These are phyloP conservation scores for Penicillium riverlandense DNA, from an alignment of 495 filamentous ascomycete genomes.

Conservation along the genomic window DNA sequence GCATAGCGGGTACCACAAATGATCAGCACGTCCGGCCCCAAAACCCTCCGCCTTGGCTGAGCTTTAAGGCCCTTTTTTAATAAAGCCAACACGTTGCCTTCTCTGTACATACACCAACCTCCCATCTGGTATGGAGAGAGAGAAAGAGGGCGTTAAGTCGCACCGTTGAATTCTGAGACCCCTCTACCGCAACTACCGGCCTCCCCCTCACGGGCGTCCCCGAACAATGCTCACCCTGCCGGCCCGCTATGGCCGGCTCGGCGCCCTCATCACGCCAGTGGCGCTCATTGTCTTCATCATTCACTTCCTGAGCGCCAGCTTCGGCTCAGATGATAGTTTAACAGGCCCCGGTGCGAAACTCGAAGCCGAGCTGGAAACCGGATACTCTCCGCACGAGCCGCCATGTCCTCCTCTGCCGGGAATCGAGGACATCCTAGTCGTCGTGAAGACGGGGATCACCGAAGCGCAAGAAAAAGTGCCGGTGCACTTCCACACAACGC, in stretches of 20 bases:
- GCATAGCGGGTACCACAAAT: no score
- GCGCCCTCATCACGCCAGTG: conserved; percentile 8
- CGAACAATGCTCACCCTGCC: conserved; percentile 11
- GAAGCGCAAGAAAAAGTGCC: conserved; percentile 37
- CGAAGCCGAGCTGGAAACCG: not conserved
- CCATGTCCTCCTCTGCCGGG: conserved; percentile 23
- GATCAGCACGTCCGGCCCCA: no score
- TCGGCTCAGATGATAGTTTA: not conserved
- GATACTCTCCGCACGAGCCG: not conserved
- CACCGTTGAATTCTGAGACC: no score
- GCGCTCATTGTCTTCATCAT: conserved; percentile 10
- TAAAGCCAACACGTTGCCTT: no score
- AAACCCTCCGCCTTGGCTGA: no score
- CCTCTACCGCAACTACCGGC: no score
- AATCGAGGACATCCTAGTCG: conserved; percentile 32
- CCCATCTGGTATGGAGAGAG: not conserved
- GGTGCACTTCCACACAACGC: conserved; percentile 36
- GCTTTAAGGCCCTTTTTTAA: no score
- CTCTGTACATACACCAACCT: no score
- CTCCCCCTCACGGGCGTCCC: not conserved
- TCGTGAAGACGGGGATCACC: conserved; percentile 45
- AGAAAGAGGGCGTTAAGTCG: not conserved
- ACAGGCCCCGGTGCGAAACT: no score
- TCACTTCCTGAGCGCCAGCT: conserved; percentile 7
- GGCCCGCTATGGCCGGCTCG: conserved; percentile 21